Base-by-base conservation (phyloP, 805 yeast species). In the Cyberlindnera xylosilytica region DNA sequence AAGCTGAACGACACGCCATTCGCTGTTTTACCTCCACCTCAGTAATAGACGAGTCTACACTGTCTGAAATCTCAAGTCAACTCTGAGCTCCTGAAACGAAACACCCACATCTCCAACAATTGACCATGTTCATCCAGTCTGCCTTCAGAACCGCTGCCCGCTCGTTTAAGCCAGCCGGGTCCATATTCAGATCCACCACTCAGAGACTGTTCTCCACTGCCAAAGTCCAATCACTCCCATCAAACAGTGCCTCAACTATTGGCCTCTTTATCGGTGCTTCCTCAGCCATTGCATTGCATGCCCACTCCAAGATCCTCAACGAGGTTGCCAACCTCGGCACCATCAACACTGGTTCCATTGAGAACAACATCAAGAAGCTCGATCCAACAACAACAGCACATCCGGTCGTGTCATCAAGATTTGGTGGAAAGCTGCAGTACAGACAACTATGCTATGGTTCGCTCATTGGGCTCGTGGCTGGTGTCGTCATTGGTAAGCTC, bases 391-490 rank as follows among this genome's bases (percentile, higher is more conserved):
- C 46, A 19, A 24, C 33, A 12, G 9, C 33, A 15, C 29, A 34
- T 12, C 54, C 46, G 24, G 42, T 29, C 6, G 32, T 35, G 19
- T 36, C 36, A 5, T 51, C 60, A 2, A 54, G 60, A 46, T 52
- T 76, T 41, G 68, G 67, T n/a, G 74, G 75, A 0, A 66, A 65
- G 42, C 61, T 79, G 48, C 72, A 74, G 53, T 81, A 81, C 54
- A 72, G 70, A 46, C 82, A 81, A 51, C 63, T 81, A 47, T 71
- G 83, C 16, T 62, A 79, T 50, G 87, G 87, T 0, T 76, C 83
- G 0, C 61, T 80, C 50, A 66, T 77, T 12, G 87, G 87, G 0
- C 57, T 80, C 33, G 66, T 74, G 37, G 53, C 74, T 36, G 87
- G 87, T 3, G 65, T 78, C 12, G 63, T 80, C 15, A 70, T 73